These are phyloP conservation scores for Paramecium pentaurelia DNA, from an alignment of 73 alveolate genomes.

Conservation along the genomic window DNA sequence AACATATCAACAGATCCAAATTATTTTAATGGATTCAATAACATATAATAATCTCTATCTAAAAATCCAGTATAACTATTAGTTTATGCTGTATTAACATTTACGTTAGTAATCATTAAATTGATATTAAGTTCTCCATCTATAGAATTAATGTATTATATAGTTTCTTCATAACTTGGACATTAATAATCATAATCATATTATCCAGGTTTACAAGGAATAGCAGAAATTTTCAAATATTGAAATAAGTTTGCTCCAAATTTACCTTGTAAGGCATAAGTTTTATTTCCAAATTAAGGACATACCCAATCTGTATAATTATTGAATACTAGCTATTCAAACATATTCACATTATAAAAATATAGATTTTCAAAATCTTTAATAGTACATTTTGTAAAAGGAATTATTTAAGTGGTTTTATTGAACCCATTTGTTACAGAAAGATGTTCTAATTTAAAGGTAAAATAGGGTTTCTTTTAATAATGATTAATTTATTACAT, in stretches of 20 bases:
- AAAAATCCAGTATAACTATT: conserved; percentile 7
- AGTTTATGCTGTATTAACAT: not conserved
- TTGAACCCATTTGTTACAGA: not conserved
- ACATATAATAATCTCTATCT: not conserved
- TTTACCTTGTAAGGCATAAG: not conserved
- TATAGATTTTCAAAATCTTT: not conserved
- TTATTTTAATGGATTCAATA: conserved; percentile 1
- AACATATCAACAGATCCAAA: conserved; percentile 9
- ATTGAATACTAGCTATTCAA: not conserved
- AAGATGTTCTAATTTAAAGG: not conserved
- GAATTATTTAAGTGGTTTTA: not conserved
- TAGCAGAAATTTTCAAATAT: not conserved
- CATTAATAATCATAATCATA: not conserved
- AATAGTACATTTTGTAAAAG: not conserved
- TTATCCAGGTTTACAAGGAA: not conserved
- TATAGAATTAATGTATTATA: not conserved
- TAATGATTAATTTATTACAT: not conserved
- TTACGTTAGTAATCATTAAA: not conserved
- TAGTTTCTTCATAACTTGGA: not conserved
- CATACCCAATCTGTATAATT: not conserved
- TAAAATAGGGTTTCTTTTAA: conserved; percentile 21
- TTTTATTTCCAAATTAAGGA: not conserved
- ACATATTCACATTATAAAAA: not conserved
- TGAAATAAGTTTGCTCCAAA: not conserved
- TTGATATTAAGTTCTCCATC: not conserved